A percentile compares a stretch with the other conserved stretches of the same genome.
Evolutionary conservation across 2,329 filamentous ascomycete species (phyloP).

Genomic region (Arthrinium phaeospermum): DNA sequence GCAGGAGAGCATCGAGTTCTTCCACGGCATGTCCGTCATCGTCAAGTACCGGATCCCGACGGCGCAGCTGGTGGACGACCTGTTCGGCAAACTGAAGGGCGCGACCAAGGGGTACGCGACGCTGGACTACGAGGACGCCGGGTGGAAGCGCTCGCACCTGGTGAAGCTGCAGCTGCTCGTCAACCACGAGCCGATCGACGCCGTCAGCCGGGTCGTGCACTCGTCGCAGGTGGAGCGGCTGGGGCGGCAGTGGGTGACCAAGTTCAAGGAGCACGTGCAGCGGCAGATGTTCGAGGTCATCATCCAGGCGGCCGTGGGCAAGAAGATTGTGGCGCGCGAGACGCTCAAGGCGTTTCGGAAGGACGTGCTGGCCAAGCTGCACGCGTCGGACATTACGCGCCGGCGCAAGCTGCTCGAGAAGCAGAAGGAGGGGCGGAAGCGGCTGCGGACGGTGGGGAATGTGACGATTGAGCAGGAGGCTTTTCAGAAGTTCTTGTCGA

Average conservation of each 20-base stretch:
- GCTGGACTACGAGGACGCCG: constrained; percentile 95
- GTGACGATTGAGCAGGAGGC: constrained; percentile 96
- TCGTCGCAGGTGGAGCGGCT: constrained; percentile 79
- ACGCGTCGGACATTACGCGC: constrained; percentile 85
- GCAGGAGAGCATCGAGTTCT: constrained; percentile 88
- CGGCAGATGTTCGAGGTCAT: constrained; percentile 97
- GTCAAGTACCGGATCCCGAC: constrained; percentile 90
- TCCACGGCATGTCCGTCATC: constrained; percentile 91
- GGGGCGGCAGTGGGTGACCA: constrained; percentile 86
- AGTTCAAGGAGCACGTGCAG: constrained; percentile 97
- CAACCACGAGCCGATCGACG: constrained; percentile 92
- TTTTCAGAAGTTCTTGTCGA: constrained; percentile 92
- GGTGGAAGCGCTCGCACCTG: constrained; percentile 80
- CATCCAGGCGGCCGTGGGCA: constrained; percentile 88
- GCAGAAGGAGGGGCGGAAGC: constrained; percentile 95
- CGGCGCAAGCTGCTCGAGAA: constrained; percentile 90
- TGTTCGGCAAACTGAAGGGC: constrained; percentile 96
- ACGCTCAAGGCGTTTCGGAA: constrained; percentile 97
- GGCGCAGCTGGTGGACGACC: constrained; percentile 90
- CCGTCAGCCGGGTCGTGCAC: constrained; percentile 90
- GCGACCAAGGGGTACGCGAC: constrained; percentile 94
- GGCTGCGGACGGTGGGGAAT: constrained; percentile 82
- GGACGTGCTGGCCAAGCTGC: constrained; percentile 90
- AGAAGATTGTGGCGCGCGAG: constrained; percentile 84
- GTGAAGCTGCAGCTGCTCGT: constrained; percentile 92